Evolutionary conservation across 2,329 filamentous ascomycete species (phyloP).

Genomic region (Fusarium robinianum): DNA sequence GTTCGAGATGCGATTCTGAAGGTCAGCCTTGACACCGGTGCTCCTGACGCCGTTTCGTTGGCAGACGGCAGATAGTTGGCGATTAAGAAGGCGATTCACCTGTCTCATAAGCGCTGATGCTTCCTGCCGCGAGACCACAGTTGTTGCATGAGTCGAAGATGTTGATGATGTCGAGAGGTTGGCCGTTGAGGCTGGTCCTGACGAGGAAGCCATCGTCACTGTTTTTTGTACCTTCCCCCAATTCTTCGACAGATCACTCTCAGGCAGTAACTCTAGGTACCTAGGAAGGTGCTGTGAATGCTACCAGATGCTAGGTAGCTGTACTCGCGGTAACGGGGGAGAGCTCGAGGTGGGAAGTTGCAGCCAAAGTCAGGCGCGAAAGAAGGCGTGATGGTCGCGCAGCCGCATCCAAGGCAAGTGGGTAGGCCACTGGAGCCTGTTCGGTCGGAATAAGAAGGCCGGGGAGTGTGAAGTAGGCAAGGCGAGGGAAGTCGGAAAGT

Average conservation of each 20-base stretch:
- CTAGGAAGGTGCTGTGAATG: too few relatives aligned
- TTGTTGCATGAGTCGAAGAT: too few relatives aligned
- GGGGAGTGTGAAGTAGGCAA: constrained; percentile 7
- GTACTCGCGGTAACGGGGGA: not conserved
- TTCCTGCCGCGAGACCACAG: constrained; percentile 46
- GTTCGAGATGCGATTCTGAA: constrained; percentile 77
- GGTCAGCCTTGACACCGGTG: constrained; percentile 81
- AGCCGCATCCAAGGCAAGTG: constrained; percentile 37
- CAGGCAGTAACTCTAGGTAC: too few relatives aligned
- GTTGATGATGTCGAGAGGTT: constrained; percentile 21
- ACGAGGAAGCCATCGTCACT: constrained; percentile 31
- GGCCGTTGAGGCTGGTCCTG: constrained; percentile 29
- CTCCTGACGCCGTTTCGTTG: constrained; percentile 73
- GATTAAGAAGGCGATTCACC: constrained; percentile 56
- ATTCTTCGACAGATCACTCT: too few relatives aligned
- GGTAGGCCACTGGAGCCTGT: constrained; percentile 29
- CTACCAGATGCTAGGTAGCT: not conserved
- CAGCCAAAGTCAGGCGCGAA: constrained; percentile 19
- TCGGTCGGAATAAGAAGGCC: constrained; percentile 6
- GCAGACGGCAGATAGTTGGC: constrained; percentile 77
- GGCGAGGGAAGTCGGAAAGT: constrained; percentile 3
- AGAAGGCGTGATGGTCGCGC: constrained; percentile 27
- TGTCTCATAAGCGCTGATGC: constrained; percentile 51
- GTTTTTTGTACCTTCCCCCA: constrained; percentile 10
- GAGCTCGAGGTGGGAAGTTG: constrained; percentile 14